Evolutionary conservation across 1,284 basidiomycete genomes (phyloP).

Genomic region (Stereum hirsutum): DNA sequence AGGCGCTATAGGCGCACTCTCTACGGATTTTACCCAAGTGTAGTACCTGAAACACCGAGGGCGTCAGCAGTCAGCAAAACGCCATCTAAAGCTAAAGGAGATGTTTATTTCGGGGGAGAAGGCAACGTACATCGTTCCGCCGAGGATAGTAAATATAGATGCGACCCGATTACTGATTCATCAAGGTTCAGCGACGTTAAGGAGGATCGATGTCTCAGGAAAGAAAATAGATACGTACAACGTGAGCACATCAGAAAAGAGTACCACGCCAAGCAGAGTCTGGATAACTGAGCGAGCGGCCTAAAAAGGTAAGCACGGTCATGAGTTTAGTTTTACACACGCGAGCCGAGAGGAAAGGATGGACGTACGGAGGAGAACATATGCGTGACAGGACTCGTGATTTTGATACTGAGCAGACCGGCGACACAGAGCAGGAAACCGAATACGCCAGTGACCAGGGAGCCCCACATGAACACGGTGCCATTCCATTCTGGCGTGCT

Average conservation of each 20-base stretch:
- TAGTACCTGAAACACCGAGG: conserved; percentile 35
- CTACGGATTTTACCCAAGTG: conserved; percentile 56
- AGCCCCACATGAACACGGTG: conserved; percentile 51
- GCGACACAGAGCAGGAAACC: conserved; percentile 67
- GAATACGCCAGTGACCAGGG: conserved; percentile 58
- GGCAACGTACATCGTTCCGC: conserved; percentile 47
- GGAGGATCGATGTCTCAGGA: background rate
- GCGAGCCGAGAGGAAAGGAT: conserved; percentile 7
- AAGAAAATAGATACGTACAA: conserved; percentile 34
- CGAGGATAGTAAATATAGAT: conserved; percentile 53
- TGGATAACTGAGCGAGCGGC: conserved; percentile 68
- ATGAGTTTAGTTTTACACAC: background rate
- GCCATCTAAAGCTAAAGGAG: conserved; percentile 1
- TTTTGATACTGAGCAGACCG: conserved; percentile 61
- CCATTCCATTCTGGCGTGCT: conserved; percentile 36
- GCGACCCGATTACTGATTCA: conserved; percentile 37
- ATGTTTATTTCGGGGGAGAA: too few species aligned
- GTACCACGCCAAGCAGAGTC: conserved; percentile 59
- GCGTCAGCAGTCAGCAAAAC: conserved; percentile 3
- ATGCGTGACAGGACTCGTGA: conserved; percentile 65
- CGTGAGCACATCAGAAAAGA: conserved; percentile 59
- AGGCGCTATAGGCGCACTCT: conserved; percentile 24
- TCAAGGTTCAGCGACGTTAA: background rate
- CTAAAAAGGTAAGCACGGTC: conserved; percentile 22
- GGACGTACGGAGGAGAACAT: conserved; percentile 65